Base-by-base conservation (phyloP, 208 protist species). In the Crithidia fasciculata region DNA sequence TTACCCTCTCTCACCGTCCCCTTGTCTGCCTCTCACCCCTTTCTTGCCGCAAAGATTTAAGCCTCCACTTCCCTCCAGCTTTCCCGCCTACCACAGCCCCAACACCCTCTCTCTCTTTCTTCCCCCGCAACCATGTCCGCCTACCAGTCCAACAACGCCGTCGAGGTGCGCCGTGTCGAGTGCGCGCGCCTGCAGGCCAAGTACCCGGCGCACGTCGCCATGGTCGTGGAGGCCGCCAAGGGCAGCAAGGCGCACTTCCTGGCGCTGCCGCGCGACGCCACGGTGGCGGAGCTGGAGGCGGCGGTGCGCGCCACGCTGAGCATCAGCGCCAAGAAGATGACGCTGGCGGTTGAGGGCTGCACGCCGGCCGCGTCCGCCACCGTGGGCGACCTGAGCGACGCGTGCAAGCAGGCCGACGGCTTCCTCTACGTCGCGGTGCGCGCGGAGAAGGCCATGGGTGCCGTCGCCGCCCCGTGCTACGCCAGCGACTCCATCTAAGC, bases 381-480 rank as follows among this genome's bases (percentile, higher is more conserved):
- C 36, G 49, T 80, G 8, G 76, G 62, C 44, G 76, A 80, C 69
- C 57, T 75, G 49, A 50, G 49, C 54, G 39, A 60, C 2, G 12
- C 19, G 63, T 80, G 76, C 69, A 74, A 69, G 62, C 4, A n/a
- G 2, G 68, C 64, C 18, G 75, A 77, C 56, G 72, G 72, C 45
- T 77, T 74, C 43, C 57, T 75, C 5, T 40, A 68, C 54, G 65
- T 70, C 50, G 50, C 36, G 4, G 10, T 69, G 18, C 50, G 45
- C 63, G 19, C 44, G 8, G 50, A 47, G 63, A 41, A 37, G 37
- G 50, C 63, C 63, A 56, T 58, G 63, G 63, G 44, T 19, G 45
- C 44, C 39, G 3, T 52, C 13, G 13, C 7, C 15, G 41, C 8
- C 8, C 44, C 16, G 44, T 66, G 45, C 60, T 44, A 43, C 18